These are phyloP conservation scores for Mucor circinelloides DNA, from an alignment of 371 early-diverging fungal species.

Conservation along the genomic window DNA sequence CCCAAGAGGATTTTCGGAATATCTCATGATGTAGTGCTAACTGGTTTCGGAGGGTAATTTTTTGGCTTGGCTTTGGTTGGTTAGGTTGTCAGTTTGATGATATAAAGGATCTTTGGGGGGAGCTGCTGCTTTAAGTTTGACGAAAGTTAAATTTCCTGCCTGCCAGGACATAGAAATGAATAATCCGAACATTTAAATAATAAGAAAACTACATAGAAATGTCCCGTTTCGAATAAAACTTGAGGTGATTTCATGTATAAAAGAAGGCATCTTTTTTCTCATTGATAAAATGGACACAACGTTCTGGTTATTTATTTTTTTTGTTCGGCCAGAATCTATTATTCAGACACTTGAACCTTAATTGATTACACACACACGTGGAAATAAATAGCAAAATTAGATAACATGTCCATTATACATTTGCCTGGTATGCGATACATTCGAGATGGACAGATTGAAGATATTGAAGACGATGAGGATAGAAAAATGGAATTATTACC, in stretches of 20 bases:
- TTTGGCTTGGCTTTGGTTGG: constrained; percentile 4
- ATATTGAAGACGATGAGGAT: constrained; percentile 6
- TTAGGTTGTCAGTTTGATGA: not conserved
- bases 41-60: constrained; percentile 16
- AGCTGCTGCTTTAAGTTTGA: not conserved
- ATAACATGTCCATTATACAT: constrained; percentile 19
- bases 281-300: not conserved
- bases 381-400: not conserved
- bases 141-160: constrained; percentile 18
- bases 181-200: constrained; percentile 22
- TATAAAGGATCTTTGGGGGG: not conserved
- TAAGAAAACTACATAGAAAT: constrained; percentile 3
- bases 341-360: not conserved
- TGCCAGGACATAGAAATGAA: constrained; percentile 1
- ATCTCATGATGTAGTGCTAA: not conserved
- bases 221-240: constrained; percentile 32
- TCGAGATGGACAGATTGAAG: constrained; percentile 21
- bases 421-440: constrained; percentile 25
- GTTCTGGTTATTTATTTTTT: not conserved
- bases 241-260: constrained; percentile 15
- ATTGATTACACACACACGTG: constrained; percentile 1
- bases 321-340: not conserved
- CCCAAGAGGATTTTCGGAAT: constrained; percentile 2
- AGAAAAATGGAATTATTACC: constrained; percentile 4
- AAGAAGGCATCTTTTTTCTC: constrained; percentile 2